Conservation (phyloP, 495 filamentous ascomycete genomes). For the Penicillium antarcticum region DNA sequence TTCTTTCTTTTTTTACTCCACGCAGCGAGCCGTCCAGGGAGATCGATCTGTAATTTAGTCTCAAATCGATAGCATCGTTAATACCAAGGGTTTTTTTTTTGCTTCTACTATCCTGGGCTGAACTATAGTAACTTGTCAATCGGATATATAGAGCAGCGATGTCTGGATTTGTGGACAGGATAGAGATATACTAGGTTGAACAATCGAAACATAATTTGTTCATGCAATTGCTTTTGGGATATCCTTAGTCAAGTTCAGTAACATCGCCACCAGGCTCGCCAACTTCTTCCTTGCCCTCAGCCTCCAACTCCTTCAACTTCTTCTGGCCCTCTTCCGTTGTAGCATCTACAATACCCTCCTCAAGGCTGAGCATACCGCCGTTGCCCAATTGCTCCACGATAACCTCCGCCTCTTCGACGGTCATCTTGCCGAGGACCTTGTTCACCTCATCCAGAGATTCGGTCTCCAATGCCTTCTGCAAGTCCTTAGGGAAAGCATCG, state of each 20-base stretch:
- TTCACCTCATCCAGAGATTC: conserved; percentile 93
- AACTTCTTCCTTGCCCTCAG: conserved; percentile 44
- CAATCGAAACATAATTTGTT: conserved; percentile 8
- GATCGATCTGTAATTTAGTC: conserved; percentile 28
- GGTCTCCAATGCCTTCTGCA: conserved; percentile 77
- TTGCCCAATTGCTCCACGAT: conserved; percentile 80
- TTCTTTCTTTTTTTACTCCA: conserved; percentile 27
- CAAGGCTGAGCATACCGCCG: conserved; percentile 87
- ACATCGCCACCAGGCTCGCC: conserved; percentile 42
- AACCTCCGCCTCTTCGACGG: conserved; percentile 87
- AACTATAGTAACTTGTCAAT: background rate
- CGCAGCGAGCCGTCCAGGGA: conserved; percentile 25
- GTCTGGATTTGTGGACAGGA: too few species aligned
- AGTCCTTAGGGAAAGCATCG: conserved; percentile 73
- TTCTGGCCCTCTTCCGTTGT: conserved; percentile 88
- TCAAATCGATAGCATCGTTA: conserved; percentile 25
- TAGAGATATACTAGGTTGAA: too few species aligned
- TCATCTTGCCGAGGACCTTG: conserved; percentile 91
- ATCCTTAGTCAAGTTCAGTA: conserved; percentile 38
- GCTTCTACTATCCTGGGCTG: background rate
- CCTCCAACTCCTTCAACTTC: conserved; percentile 74
- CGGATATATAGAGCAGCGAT: too few species aligned
- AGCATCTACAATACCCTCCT: conserved; percentile 90
- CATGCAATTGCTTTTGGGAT: conserved; percentile 5
- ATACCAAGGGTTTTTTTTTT: conserved; percentile 17